phyloP scores from a whole-genome alignment of 768 basidiomycete genomes.

The Agaricus sinodeliciosus region DNA sequence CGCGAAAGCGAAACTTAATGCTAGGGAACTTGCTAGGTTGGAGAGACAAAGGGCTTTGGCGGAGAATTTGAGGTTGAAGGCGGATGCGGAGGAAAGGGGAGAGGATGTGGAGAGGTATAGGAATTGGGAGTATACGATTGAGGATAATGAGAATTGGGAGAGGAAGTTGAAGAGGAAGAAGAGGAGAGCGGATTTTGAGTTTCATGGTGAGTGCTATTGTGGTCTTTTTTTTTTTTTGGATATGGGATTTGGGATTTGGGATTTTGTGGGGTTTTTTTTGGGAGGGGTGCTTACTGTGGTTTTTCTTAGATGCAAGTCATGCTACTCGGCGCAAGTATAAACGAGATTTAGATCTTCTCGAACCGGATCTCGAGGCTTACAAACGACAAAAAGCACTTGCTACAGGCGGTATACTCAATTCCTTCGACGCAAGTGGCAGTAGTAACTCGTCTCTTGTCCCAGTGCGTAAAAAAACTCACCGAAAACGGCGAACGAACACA shows the following conservation, averaged over 20 bases:
- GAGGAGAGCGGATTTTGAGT: conserved; percentile 82
- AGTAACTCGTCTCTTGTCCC: conserved; percentile 27
- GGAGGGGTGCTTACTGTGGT: background rate
- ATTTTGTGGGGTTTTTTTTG: too few species aligned
- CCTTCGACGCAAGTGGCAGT: conserved; percentile 45
- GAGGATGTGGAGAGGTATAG: conserved; percentile 86
- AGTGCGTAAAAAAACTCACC: conserved; percentile 28
- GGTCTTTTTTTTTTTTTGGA: too few species aligned
- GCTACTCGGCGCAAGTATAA: conserved; percentile 87
- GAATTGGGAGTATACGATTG: conserved; percentile 94
- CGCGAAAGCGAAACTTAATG: conserved; percentile 67
- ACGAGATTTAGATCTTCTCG: conserved; percentile 83
- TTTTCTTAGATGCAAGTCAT: conserved; percentile 72
- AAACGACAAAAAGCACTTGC: conserved; percentile 86
- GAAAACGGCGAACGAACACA: background rate
- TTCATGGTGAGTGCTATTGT: conserved; percentile 84
- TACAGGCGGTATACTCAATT: conserved; percentile 67
- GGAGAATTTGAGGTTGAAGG: conserved; percentile 76
- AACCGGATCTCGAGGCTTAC: conserved; percentile 83
- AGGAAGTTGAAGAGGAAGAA: conserved; percentile 79
- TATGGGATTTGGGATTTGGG: too few species aligned
- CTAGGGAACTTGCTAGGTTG: conserved; percentile 73
- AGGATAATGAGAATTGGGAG: conserved; percentile 97
- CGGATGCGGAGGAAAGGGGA: conserved; percentile 86
- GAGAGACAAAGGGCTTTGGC: conserved; percentile 90